Conservation (phyloP, 306 rosid species). For the Begonia loranthoides region DNA sequence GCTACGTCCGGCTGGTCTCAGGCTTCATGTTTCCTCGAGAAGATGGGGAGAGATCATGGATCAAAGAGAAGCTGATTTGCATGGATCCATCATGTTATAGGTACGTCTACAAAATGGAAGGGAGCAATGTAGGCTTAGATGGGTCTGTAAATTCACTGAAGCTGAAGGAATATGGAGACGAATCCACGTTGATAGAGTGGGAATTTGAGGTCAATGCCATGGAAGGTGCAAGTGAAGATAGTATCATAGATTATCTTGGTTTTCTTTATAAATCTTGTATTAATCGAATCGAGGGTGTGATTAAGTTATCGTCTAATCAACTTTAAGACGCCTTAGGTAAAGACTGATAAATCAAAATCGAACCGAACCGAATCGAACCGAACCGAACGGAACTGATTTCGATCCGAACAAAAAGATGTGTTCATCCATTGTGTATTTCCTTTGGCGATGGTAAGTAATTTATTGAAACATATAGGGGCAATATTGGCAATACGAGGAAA, state of each 20-base stretch:
- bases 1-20: slow-evolving; percentile 46
- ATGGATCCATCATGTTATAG: slow-evolving; percentile 33
- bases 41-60: slow-evolving; percentile 84
- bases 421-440: too few relatives aligned
- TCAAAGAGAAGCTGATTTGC: slow-evolving; percentile 61
- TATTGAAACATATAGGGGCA: too few relatives aligned
- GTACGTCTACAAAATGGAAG: slow-evolving; percentile 57
- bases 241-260: slow-evolving; percentile 47
- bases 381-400: too few relatives aligned
- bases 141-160: slow-evolving; percentile 53
- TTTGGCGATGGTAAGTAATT: too few relatives aligned
- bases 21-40: slow-evolving; percentile 75
- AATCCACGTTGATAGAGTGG: slow-evolving; percentile 56
- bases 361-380: too few relatives aligned
- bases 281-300: slow-evolving; percentile 51
- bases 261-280: slow-evolving; percentile 66
- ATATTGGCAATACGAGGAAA: too few relatives aligned
- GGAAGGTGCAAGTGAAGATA: slow-evolving; percentile 38
- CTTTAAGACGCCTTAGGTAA: too few relatives aligned
- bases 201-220: slow-evolving; percentile 49
- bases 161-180: slow-evolving; percentile 46
- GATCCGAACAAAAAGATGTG: too few relatives aligned
- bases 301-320: slow-evolving; percentile 6
- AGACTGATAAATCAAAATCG: too few relatives aligned
- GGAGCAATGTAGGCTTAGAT: slow-evolving; percentile 67